Base-by-base conservation (phyloP, 805 yeast species). In the Vanderwaltozyma tropicalis region DNA sequence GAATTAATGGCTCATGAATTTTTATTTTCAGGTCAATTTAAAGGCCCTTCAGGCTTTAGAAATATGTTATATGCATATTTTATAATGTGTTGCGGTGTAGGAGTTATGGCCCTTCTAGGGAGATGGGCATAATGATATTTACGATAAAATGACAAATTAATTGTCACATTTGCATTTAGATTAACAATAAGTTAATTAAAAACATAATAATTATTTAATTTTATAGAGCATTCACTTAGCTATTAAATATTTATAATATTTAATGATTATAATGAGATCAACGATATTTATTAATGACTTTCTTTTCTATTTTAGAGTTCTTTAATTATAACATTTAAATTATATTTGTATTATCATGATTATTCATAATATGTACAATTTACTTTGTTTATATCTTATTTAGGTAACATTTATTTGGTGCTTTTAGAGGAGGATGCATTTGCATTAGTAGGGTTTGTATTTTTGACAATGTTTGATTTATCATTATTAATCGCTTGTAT, bases 1-100 rank as follows among this genome's bases (percentile, higher is more conserved):
- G 89, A 81, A 60, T 66, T 81, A 41, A 62, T 81, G 66, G 89
- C 87, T 3, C 76, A 78, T 43, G 89, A 81, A 53, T 80, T 78
- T 48, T 61, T 80, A 36, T 74, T 66, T 50, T 68, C 80, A 14
- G 72, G 68, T 38, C 80, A 74, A 48, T 76, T 82, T 55, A 75
- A 74, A 48, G 79, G 81, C n/a, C 53, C 61, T n/a, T 59, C 59
- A 25, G 76, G 80, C 2, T 63, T 72, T 34, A 66, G 61, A 42
- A 71, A 61, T 38, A 74, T 72, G 72, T 37, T 74, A 64, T 25
- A 19, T 19, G 53, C 53, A 4, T 49, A 49, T 34, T 45, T 68
- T 37, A 62, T 68, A 28, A 74, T 73, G 72, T 70, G 75, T 48
- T 49, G 62, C 35, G 88, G 88, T 46, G 78, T 82, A n/a, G 86